A percentile compares a stretch with the other conserved stretches of the same genome.
Evolutionary conservation across 305 asterid species (phyloP).

Genomic region (Salvia sclarea): DNA sequence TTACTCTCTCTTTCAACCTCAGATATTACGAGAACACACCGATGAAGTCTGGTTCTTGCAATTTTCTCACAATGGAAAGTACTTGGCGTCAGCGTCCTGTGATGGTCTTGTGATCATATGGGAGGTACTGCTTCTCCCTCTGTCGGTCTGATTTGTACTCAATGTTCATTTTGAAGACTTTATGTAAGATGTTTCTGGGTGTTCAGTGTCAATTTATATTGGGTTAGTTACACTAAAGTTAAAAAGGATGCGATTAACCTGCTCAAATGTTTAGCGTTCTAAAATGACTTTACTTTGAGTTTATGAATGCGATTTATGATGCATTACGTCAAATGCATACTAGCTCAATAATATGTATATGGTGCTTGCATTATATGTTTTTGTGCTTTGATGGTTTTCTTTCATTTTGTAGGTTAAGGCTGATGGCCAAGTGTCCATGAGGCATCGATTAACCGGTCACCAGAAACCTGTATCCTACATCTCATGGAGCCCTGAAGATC

Average conservation of each 20-base stretch:
- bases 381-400: constrained; percentile 8
- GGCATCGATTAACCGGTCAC: constrained; percentile 49
- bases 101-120: constrained; percentile 73
- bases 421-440: constrained; percentile 37
- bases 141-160: constrained; percentile 6
- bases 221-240: neutral
- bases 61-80: constrained; percentile 83
- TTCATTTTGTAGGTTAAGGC: constrained; percentile 40
- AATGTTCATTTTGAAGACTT: neutral
- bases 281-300: neutral
- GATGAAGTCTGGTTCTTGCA: constrained; percentile 91
- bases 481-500: constrained; percentile 77
- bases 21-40: constrained; percentile 65
- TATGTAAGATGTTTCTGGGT: neutral
- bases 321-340: neutral
- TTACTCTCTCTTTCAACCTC: constrained; percentile 29
- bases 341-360: neutral
- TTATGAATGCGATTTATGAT: neutral
- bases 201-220: neutral
- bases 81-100: constrained; percentile 83
- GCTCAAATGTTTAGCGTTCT: neutral
- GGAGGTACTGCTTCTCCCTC: constrained; percentile 60
- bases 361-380: neutral
- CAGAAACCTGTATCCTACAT: constrained; percentile 61
- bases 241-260: neutral